Conservation (phyloP, 495 filamentous ascomycete genomes). For the Thozetella sp. region DNA sequence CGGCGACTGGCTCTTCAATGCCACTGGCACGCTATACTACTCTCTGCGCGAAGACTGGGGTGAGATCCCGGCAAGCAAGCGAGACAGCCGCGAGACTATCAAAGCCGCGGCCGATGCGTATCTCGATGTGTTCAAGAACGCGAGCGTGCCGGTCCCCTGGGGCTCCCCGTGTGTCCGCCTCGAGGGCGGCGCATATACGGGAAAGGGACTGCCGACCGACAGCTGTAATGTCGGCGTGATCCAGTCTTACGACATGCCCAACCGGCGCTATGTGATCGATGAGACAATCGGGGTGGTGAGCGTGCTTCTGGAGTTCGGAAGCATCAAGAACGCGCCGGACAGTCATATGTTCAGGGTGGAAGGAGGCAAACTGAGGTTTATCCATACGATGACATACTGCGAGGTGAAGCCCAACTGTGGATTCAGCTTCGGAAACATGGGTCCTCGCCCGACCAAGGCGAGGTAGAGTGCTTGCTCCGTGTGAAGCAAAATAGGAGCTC, state of each 20-base stretch:
- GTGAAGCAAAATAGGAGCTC: no score
- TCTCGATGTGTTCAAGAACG: slow-evolving; percentile 24
- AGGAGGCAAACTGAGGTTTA: slow-evolving; percentile 14
- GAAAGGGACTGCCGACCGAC: slow-evolving; percentile 17
- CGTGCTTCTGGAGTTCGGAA: slow-evolving; percentile 15
- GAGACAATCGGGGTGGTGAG: slow-evolving; percentile 14
- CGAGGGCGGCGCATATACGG: slow-evolving; percentile 28
- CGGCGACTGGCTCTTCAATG: slow-evolving; percentile 29
- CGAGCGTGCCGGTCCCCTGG: slow-evolving; percentile 20
- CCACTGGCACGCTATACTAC: slow-evolving; percentile 21
- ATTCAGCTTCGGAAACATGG: slow-evolving; percentile 3
- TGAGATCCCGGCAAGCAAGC: slow-evolving; percentile 15
- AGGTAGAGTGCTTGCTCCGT: no score
- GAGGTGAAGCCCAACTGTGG: slow-evolving; percentile 21
- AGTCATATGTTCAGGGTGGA: slow-evolving; percentile 18
- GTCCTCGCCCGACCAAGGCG: no score
- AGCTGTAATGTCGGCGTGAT: slow-evolving; percentile 18
- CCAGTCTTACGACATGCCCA: slow-evolving; percentile 18
- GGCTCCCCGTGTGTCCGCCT: slow-evolving; percentile 23
- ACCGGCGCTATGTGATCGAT: slow-evolving; percentile 21
- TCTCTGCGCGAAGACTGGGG: slow-evolving; percentile 22
- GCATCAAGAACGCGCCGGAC: slow-evolving; percentile 15
- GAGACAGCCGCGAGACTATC: slow-evolving; percentile 17
- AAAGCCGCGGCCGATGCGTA: slow-evolving; percentile 26
- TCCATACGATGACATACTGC: slow-evolving; percentile 25